These are phyloP conservation scores for Teunomyces cretensis DNA, from an alignment of 805 yeast genomes.

Conservation along the genomic window DNA sequence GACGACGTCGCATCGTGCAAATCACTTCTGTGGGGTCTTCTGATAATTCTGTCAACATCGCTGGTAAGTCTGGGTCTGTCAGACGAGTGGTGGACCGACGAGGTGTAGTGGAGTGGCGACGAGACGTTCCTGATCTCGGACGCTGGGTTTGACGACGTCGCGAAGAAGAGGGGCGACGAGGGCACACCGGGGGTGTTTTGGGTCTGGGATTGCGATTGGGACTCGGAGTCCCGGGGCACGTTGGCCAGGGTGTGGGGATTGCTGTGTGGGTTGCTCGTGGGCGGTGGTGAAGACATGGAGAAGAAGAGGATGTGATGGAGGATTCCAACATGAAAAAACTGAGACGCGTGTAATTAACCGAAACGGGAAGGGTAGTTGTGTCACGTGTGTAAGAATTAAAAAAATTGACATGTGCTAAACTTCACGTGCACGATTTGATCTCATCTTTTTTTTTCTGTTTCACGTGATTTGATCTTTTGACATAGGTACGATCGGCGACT, in stretches of 20 bases:
- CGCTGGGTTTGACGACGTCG: slow-evolving; percentile 43
- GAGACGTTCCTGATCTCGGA: slow-evolving; percentile 42
- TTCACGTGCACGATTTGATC: too few species aligned
- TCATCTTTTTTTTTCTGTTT: too few species aligned
- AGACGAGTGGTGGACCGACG: slow-evolving; percentile 39
- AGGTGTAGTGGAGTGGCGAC: slow-evolving; percentile 52
- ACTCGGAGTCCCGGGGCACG: slow-evolving; percentile 32
- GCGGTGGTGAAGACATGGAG: slow-evolving; percentile 15
- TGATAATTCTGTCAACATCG: slow-evolving; percentile 42
- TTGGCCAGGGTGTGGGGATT: slow-evolving; percentile 19
- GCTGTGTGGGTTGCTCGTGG: slow-evolving; percentile 38
- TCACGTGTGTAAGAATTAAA: too few species aligned
- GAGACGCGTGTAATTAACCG: slow-evolving; percentile 14
- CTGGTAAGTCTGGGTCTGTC: slow-evolving; percentile 36
- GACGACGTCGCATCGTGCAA: slow-evolving; percentile 70
- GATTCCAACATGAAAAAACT: background rate
- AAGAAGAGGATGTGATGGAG: slow-evolving; percentile 1
- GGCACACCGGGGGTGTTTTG: slow-evolving; percentile 43
- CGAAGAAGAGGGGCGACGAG: slow-evolving; percentile 57
- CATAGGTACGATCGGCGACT: too few species aligned
- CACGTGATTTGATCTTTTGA: too few species aligned
- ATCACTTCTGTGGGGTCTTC: slow-evolving; percentile 72
- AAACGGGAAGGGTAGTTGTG: slow-evolving; percentile 2
- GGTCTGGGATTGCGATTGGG: slow-evolving; percentile 37
- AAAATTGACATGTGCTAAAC: too few species aligned